phyloP scores from a whole-genome alignment of 306 rosid species.

The Rosa chinensis region DNA sequence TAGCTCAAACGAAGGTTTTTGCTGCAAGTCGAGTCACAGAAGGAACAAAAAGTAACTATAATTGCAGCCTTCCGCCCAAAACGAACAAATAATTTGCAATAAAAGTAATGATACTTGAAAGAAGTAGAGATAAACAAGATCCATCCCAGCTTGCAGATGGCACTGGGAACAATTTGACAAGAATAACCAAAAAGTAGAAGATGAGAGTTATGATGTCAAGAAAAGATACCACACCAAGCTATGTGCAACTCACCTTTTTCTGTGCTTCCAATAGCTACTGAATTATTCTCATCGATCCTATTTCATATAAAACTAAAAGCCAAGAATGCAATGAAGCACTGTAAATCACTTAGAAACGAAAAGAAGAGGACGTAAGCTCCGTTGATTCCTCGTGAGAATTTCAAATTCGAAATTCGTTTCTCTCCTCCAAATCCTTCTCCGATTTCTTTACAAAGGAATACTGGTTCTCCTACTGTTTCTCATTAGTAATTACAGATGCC shows the following conservation, averaged over 20 bases:
- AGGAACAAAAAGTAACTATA: neutral
- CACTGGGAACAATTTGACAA: conserved; percentile 4
- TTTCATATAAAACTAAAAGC: neutral
- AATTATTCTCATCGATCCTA: conserved; percentile 72
- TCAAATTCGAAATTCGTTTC: neutral
- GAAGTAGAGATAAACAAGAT: neutral
- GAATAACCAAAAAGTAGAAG: neutral
- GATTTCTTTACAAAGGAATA: neutral
- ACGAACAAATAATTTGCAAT: conserved; percentile 1
- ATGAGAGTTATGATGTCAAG: conserved; percentile 7
- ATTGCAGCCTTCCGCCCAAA: neutral
- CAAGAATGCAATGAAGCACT: neutral
- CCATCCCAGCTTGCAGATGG: neutral
- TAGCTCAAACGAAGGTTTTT: conserved; percentile 90
- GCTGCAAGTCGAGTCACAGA: conserved; percentile 45
- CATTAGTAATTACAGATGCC: neutral
- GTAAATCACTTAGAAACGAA: neutral
- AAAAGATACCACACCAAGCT: conserved; percentile 1
- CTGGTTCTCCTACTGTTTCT: neutral
- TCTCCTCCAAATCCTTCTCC: neutral
- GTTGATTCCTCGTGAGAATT: neutral
- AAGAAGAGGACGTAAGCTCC: neutral
- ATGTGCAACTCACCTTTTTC: conserved; percentile 60
- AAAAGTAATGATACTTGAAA: neutral
- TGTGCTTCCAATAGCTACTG: conserved; percentile 66